Percentiles rank a stretch among this genome's conserved stretches.
phyloP scores from a whole-genome alignment of 768 basidiomycete genomes.

The Amanita exitialis region DNA sequence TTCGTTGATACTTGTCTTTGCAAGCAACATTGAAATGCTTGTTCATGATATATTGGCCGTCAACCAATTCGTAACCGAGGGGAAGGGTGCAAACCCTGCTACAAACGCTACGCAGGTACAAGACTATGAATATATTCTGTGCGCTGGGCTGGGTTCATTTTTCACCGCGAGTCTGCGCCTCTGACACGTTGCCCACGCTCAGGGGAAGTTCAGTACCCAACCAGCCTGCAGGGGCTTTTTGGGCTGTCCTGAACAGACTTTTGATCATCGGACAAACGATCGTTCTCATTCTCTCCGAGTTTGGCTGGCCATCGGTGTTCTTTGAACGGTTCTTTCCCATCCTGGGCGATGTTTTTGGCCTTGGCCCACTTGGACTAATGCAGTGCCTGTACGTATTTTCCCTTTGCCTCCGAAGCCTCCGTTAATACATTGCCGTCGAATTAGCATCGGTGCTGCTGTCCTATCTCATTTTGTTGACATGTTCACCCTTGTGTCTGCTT shows the following conservation, averaged over 20 bases:
- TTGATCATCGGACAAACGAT: constrained; percentile 82
- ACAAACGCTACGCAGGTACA: constrained; percentile 22
- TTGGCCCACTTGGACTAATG: constrained; percentile 81
- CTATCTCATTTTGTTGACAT: constrained; percentile 75
- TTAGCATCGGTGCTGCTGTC: constrained; percentile 58
- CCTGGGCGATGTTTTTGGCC: constrained; percentile 72
- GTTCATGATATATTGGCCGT: constrained; percentile 69
- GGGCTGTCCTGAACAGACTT: constrained; percentile 82
- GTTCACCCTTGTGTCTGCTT: constrained; percentile 85
- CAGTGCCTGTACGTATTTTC: constrained; percentile 56
- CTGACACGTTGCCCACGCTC: constrained; percentile 5
- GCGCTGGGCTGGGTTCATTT: constrained; percentile 22
- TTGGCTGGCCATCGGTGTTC: constrained; percentile 71
- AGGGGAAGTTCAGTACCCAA: constrained; percentile 81
- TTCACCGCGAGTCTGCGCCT: neutral
- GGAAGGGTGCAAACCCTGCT: constrained; percentile 17
- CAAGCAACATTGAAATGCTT: constrained; percentile 67
- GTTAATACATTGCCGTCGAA: neutral
- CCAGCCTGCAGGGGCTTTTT: constrained; percentile 85
- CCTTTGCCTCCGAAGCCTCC: neutral
- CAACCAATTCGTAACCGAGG: constrained; percentile 45
- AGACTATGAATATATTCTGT: constrained; percentile 76
- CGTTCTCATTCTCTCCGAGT: constrained; percentile 72
- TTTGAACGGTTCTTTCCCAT: constrained; percentile 84
- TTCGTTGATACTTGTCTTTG: constrained; percentile 67